phyloP scores from a whole-genome alignment of 176 grass and related monocot genomes.

The Alloteropsis semialata region DNA sequence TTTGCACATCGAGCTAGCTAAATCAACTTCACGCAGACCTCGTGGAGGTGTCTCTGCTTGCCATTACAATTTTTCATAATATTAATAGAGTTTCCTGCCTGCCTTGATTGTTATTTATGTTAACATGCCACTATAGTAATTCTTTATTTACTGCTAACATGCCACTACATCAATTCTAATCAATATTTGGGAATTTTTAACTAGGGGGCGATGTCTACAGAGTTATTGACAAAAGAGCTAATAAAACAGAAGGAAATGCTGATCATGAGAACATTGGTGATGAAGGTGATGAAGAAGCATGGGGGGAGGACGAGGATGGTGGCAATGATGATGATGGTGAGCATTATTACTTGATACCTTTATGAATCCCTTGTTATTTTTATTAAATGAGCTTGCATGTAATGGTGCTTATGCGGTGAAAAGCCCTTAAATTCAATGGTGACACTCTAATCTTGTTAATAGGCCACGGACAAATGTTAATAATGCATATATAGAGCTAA shows the following conservation, averaged over 20 bases:
- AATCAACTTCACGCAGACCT: slow-evolving; percentile 87
- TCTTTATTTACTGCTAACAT: neutral
- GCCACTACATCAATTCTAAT: neutral
- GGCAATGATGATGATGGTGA: slow-evolving; percentile 26
- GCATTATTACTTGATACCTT: neutral
- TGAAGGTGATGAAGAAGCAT: slow-evolving; percentile 46
- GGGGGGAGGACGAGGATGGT: slow-evolving; percentile 23
- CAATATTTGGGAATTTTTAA: slow-evolving; percentile 10
- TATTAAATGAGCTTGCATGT: neutral
- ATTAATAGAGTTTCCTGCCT: neutral
- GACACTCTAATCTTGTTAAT: neutral
- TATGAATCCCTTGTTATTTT: neutral
- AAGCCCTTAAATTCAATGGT: neutral
- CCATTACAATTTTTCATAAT: neutral
- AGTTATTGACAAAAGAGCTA: slow-evolving; percentile 79
- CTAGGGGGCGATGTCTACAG: slow-evolving; percentile 64
- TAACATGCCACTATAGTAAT: neutral
- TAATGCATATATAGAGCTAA: neutral
- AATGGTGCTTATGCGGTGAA: neutral
- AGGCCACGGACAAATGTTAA: neutral
- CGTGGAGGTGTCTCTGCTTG: slow-evolving; percentile 45
- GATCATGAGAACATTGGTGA: slow-evolving; percentile 38
- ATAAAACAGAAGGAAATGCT: slow-evolving; percentile 49
- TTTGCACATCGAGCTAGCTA: slow-evolving; percentile 90
- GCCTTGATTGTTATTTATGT: neutral